Base-by-base conservation (phyloP, 768 basidiomycete genomes). In the Daedalea quercina region DNA sequence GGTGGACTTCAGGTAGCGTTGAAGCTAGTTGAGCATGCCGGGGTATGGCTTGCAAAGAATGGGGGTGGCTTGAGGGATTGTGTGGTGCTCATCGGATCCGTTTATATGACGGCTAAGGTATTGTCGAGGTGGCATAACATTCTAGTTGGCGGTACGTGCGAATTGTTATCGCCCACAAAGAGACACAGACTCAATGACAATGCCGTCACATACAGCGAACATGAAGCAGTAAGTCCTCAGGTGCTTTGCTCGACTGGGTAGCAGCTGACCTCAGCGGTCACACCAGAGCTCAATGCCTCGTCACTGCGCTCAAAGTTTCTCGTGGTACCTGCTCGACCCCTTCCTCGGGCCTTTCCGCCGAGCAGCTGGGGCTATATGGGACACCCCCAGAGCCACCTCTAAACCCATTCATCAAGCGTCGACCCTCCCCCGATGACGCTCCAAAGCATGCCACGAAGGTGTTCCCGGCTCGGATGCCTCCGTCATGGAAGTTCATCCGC, bases 81-180 rank as follows among this genome's bases (percentile, higher is more conserved):
- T 40, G 11, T 42, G 52, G 34, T 47, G 57, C 20, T 56, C 17
- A 9, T 65, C 1, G 60, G 63, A 4, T 58, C 20, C 13, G 43
- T 54, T 3, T 48, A 44, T 6, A 28, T 64, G 9, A 64, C 68
- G 9, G 63, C 70, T 6, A 68, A 66, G 56, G 41, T 73, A 17
- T 60, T 79, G 9, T 65, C 72, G 17, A 69, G 67, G 45, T 80
- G 77, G 76, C 78, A 81, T 57, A 70, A 69, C 34, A 48, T 66
- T 25, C 66, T 80, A 40, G 67, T 76, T 13, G 61, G 62, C 57
- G 62, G 74, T 74, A 47, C 56, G 63, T 64, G 11, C 37, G 15
- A 43, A 4, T 28, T 41, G 13, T 40, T 17, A 20, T 15, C 43
- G 9, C 26, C 19, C 20, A 9, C 19, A 3, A 13, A 28, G 35